phyloP scores from a whole-genome alignment of 192 early-diverging fungal genomes.

The Podochytrium sp. region DNA sequence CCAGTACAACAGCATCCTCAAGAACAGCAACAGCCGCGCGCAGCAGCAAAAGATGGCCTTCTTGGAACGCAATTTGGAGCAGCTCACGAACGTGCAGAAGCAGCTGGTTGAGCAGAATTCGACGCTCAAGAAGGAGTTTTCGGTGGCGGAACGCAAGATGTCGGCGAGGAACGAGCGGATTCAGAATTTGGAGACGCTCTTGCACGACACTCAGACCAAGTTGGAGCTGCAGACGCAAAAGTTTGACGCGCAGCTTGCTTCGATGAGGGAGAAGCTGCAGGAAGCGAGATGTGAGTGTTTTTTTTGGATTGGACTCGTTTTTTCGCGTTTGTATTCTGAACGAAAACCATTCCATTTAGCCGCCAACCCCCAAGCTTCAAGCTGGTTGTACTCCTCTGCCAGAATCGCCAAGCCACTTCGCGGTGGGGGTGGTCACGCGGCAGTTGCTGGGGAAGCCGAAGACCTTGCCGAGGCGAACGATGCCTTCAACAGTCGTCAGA shows the following conservation, averaged over 20 bases:
- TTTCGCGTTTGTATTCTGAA: too few relatives aligned
- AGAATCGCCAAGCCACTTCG: constrained; percentile 91
- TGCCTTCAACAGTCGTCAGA: constrained; percentile 45
- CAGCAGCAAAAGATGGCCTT: constrained; percentile 98
- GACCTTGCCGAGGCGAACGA: constrained; percentile 18
- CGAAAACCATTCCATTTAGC: too few relatives aligned
- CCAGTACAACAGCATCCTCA: constrained; percentile 79
- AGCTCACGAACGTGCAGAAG: constrained; percentile 94
- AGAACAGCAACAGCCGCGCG: constrained; percentile 79
- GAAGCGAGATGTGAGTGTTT: constrained; percentile 70
- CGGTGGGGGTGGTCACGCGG: constrained; percentile 69
- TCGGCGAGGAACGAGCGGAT: constrained; percentile 93
- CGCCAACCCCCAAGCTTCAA: constrained; percentile 32
- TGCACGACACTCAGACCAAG: constrained; percentile 86
- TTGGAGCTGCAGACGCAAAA: constrained; percentile 70
- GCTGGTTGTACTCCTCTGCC: constrained; percentile 63
- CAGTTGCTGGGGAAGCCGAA: constrained; percentile 45
- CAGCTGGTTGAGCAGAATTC: constrained; percentile 96
- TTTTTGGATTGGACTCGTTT: too few relatives aligned
- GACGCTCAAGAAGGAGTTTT: constrained; percentile 91
- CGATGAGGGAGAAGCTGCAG: constrained; percentile 78
- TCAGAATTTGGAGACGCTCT: constrained; percentile 79
- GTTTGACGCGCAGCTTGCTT: constrained; percentile 82
- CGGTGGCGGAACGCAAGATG: constrained; percentile 90
- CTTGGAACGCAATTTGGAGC: constrained; percentile 95